Percentiles rank a stretch among this genome's conserved stretches.
Conservation (phyloP, 352 stramenopile genomes). For the Pythium folliculosum region DNA sequence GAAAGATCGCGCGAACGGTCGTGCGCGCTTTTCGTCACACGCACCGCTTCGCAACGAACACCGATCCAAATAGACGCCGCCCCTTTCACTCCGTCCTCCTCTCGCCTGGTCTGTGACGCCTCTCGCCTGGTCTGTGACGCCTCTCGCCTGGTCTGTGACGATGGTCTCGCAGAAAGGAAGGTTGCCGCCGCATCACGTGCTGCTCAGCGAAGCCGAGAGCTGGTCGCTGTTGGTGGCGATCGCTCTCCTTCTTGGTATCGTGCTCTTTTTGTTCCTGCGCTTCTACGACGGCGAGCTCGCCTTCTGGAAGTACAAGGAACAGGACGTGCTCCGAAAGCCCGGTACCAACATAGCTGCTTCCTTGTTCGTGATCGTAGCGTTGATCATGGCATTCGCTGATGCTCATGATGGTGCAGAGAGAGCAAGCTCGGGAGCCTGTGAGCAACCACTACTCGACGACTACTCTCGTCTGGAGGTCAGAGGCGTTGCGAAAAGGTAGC, state of each 20-base stretch:
- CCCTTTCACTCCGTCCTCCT: constrained; percentile 8
- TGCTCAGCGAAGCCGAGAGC: constrained; percentile 19
- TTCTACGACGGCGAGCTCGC: constrained; percentile 20
- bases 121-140: not conserved
- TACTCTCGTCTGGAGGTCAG: constrained; percentile 16
- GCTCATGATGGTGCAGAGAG: not conserved
- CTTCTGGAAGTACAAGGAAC: constrained; percentile 11
- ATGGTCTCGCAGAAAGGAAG: not conserved
- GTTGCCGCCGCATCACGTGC: constrained; percentile 11
- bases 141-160: not conserved
- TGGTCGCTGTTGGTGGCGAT: constrained; percentile 27
- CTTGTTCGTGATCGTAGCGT: not conserved
- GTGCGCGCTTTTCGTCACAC: not conserved
- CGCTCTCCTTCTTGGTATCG: constrained; percentile 17
- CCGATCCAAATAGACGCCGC: constrained; percentile 17
- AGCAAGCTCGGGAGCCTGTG: not conserved
- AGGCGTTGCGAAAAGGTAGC: not conserved
- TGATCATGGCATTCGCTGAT: not conserved
- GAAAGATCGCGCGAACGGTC: constrained; percentile 14
- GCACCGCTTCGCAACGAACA: not conserved
- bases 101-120: not conserved
- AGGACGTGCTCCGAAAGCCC: not conserved
- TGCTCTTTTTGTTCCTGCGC: constrained; percentile 28
- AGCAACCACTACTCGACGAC: constrained; percentile 26
- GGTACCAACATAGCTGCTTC: not conserved